A percentile compares a stretch with the other conserved stretches of the same genome.
These are phyloP conservation scores for Arabis hirsuta DNA, from an alignment of 345 rosid genomes.

Conservation along the genomic window DNA sequence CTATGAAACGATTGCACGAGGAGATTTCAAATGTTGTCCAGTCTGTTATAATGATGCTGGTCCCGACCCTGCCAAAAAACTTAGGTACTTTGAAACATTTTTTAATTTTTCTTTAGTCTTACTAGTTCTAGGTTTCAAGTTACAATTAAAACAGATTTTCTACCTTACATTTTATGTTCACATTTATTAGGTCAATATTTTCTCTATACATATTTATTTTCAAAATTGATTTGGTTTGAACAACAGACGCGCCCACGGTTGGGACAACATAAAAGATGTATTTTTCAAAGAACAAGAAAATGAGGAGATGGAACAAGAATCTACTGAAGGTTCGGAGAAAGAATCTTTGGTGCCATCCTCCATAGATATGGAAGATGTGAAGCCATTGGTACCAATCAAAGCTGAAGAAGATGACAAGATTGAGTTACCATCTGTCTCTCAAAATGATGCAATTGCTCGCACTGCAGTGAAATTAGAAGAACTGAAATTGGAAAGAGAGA, in stretches of 20 bases:
- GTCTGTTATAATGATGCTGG: neutral
- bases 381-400: neutral
- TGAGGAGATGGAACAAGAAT: neutral
- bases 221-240: neutral
- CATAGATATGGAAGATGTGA: constrained; percentile 4
- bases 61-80: neutral
- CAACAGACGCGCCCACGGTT: neutral
- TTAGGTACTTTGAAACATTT: neutral
- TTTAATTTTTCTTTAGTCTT: too few relatives aligned
- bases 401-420: neutral
- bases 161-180: neutral
- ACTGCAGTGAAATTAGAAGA: too few relatives aligned
- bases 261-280: neutral
- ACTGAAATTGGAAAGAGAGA: too few relatives aligned
- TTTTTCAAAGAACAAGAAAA: too few relatives aligned
- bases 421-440: neutral
- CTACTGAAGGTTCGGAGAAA: neutral
- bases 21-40: neutral
- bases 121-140: neutral
- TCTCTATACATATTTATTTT: too few relatives aligned
- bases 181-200: too few relatives aligned
- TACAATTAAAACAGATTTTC: neutral
- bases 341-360: too few relatives aligned
- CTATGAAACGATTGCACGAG: neutral
- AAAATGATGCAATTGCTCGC: too few relatives aligned